A percentile compares a stretch with the other conserved stretches of the same genome.
These are phyloP conservation scores for Ganoderma leucocontextum DNA, from an alignment of 1,284 basidiomycete genomes.

Conservation along the genomic window DNA sequence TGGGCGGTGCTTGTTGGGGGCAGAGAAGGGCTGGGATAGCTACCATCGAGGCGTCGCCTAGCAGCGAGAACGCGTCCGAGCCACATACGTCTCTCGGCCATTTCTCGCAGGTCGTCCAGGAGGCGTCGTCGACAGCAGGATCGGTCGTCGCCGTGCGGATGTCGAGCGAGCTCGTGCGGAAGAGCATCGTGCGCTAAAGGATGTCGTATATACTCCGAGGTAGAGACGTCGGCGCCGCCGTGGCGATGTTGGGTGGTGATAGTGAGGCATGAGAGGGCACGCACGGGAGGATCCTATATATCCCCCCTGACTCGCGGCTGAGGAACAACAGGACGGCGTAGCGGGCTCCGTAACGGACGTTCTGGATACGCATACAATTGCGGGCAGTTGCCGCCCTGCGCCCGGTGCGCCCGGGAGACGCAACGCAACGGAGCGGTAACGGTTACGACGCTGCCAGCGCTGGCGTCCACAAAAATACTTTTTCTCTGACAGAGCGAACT, in stretches of 20 bases:
- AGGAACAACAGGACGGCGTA: neutral
- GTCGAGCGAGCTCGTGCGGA: neutral
- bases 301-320: neutral
- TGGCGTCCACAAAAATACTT: neutral
- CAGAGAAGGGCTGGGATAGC: neutral
- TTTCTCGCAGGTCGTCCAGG: conserved; percentile 7
- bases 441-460: neutral
- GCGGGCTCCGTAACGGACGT: neutral
- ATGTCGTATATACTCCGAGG: neutral
- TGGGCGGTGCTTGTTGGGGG: neutral
- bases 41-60: conserved; percentile 7
- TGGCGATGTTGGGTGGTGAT: neutral
- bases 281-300: neutral
- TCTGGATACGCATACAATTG: neutral
- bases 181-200: neutral
- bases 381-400: neutral
- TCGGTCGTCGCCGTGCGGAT: neutral
- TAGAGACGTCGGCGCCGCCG: neutral
- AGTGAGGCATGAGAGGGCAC: neutral
- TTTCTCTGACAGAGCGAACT: neutral
- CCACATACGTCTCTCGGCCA: conserved; percentile 4
- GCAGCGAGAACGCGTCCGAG: neutral
- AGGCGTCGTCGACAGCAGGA: neutral
- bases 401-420: neutral
- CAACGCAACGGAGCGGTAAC: neutral